Conservation (phyloP, 192 early-diverging fungal genomes). For the Oehlia diaphana region DNA sequence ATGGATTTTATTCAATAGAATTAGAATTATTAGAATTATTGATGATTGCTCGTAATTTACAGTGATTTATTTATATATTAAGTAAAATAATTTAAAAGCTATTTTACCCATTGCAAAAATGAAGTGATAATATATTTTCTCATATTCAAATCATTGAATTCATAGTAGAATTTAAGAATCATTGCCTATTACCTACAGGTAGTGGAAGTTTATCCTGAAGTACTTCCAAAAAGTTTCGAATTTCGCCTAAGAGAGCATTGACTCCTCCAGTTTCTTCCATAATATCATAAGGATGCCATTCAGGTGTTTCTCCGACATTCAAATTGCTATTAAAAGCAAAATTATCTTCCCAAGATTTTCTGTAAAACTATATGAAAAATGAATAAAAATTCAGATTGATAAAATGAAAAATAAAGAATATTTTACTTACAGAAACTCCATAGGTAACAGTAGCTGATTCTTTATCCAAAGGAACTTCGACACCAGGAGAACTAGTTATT, state of each 20-base stretch:
- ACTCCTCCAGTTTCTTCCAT: constrained; percentile 19
- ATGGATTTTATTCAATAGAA: too few relatives aligned
- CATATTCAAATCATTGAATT: too few relatives aligned
- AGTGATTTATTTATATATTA: too few relatives aligned
- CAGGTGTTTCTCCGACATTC: constrained; percentile 38
- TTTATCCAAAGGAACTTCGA: constrained; percentile 14
- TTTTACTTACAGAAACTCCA: constrained; percentile 26
- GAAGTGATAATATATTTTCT: too few relatives aligned
- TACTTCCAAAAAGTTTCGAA: constrained; percentile 8
- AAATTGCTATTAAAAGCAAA: constrained; percentile 39
- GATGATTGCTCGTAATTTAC: too few relatives aligned
- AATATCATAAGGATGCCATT: constrained; percentile 38
- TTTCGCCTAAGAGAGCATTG: neutral
- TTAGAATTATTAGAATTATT: too few relatives aligned
- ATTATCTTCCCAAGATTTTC: constrained; percentile 40
- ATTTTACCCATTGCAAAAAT: too few relatives aligned
- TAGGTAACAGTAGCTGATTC: neutral
- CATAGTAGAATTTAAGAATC: neutral
- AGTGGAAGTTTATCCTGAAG: neutral
- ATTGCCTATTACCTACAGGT: neutral
- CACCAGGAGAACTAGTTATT: neutral
- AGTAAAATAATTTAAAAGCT: too few relatives aligned
- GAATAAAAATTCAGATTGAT: neutral
- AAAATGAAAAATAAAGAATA: neutral
- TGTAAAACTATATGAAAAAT: constrained; percentile 15